Base-by-base conservation (phyloP, 306 rosid genomes). In the Urtica urens region DNA sequence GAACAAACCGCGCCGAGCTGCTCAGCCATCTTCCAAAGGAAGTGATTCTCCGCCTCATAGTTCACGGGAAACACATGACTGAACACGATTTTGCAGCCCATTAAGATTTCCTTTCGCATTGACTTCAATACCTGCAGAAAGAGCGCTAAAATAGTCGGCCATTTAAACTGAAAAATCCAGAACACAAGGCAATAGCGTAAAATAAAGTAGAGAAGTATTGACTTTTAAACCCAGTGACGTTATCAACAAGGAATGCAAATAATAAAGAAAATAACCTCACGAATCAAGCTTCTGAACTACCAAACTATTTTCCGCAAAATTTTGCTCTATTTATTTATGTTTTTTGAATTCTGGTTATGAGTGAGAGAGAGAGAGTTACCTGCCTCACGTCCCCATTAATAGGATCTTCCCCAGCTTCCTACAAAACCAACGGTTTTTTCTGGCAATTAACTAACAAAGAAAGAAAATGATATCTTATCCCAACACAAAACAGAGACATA, bases 1-100 rank as follows among this genome's bases (percentile, higher is more conserved):
- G 68, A 45, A 51, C 99, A 90, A 10, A 57, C 67, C 13, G 96
- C 99, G 57, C 99, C 99, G 73, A 90, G 46, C 47, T 69, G 79
- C 72, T 79, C 93, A 1, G 90, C 93, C 81, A 82, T 75, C 74
- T 60, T 77, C 86, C 75, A 52, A 14, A 90, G 83, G 22, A 51
- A 68, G 46, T 77, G 83, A 64, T 66, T 61, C 0, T 62, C 68
- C 2, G 79, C 68, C 8, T 63, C 79, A 17, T 57, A 58, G 24
- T 69, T 67, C 16, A 57, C 37, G 8, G 78, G 86, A 34, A 65
- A 55, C n/a, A 82, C 76, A 3, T 72, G 87, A 64, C 79, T 85
- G 59, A 90, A 85, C 33, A 85, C 65, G 1, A 85, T 45, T 53
- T 64, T 77, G 34, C 87, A 85, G 6, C 81, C 95, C 5, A 67